phyloP scores from a whole-genome alignment of 2,329 filamentous ascomycete genomes.

The Fusarium acutatum region DNA sequence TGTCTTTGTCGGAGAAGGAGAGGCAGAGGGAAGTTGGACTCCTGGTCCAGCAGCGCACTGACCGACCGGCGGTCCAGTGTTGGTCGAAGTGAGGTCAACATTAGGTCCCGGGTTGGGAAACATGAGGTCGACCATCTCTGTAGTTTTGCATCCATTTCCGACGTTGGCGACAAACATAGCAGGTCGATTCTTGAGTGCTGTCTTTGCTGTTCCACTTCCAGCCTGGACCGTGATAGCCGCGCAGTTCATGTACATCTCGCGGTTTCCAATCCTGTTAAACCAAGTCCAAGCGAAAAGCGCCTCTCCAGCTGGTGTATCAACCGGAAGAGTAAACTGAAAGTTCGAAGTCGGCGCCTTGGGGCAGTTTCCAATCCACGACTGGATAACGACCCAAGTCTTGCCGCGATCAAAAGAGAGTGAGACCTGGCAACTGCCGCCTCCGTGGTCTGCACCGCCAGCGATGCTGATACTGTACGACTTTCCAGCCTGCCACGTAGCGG shows the following conservation, averaged over 20 bases:
- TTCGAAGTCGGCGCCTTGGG: slow-evolving; percentile 53
- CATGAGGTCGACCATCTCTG: slow-evolving; percentile 63
- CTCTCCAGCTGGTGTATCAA: slow-evolving; percentile 51
- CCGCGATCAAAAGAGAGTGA: slow-evolving; percentile 78
- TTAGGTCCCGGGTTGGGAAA: slow-evolving; percentile 65
- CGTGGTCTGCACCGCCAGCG: slow-evolving; percentile 67
- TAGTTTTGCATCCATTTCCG: slow-evolving; percentile 47
- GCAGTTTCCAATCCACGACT: slow-evolving; percentile 64
- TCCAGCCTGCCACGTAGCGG: slow-evolving; percentile 71
- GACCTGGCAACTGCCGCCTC: slow-evolving; percentile 79
- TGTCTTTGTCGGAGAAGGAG: slow-evolving; percentile 11
- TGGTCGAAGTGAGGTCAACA: slow-evolving; percentile 50
- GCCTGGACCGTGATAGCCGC: slow-evolving; percentile 70
- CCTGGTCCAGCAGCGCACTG: slow-evolving; percentile 26
- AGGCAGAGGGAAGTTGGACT: slow-evolving; percentile 27
- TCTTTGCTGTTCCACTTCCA: slow-evolving; percentile 37
- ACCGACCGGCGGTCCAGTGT: slow-evolving; percentile 38
- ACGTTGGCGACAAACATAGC: slow-evolving; percentile 77
- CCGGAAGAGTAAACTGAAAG: slow-evolving; percentile 73
- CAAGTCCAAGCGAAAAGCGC: slow-evolving; percentile 79
- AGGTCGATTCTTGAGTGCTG: slow-evolving; percentile 64
- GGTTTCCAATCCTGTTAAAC: slow-evolving; percentile 79
- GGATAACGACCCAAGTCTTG: slow-evolving; percentile 71
- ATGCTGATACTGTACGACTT: slow-evolving; percentile 69
- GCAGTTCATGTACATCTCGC: slow-evolving; percentile 89